Percentiles rank a stretch among this genome's conserved stretches.
Conservation (phyloP, 192 early-diverging fungal genomes). For the Coemansia guatemalensis region DNA sequence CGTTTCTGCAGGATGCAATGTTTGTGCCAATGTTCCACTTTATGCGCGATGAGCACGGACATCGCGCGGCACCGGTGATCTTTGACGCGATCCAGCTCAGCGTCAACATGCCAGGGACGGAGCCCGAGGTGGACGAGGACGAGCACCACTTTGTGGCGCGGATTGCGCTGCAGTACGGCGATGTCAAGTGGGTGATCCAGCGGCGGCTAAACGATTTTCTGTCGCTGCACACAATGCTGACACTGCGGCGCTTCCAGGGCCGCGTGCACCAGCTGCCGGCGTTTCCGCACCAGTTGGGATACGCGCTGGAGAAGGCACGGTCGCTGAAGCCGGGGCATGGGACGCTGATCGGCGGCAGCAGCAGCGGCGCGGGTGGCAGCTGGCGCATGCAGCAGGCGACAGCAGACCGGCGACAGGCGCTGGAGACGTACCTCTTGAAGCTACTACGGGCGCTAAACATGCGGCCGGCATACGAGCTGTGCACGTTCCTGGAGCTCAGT, state of each 20-base stretch:
- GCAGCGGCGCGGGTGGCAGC: background rate
- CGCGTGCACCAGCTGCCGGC: conserved; percentile 42
- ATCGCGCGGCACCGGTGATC: conserved; percentile 53
- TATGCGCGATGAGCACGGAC: conserved; percentile 54
- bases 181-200: conserved; percentile 74
- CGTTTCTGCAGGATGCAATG: conserved; percentile 55
- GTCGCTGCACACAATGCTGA: conserved; percentile 63
- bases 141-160: conserved; percentile 62
- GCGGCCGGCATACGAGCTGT: conserved; percentile 66
- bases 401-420: conserved; percentile 56
- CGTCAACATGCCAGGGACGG: conserved; percentile 22
- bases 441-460: conserved; percentile 62
- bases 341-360: no score
- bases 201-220: conserved; percentile 67
- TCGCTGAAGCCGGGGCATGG: conserved; percentile 36
- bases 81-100: conserved; percentile 53
- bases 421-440: conserved; percentile 63
- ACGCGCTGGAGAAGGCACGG: conserved; percentile 40
- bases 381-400: conserved; percentile 41
- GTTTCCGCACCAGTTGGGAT: conserved; percentile 49
- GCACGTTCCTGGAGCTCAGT: conserved; percentile 75
- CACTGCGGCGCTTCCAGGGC: conserved; percentile 52
- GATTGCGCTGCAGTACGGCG: conserved; percentile 75
- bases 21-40: conserved; percentile 56
- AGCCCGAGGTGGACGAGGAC: conserved; percentile 19